Evolutionary conservation across 352 stramenopile species (phyloP).

Genomic region (Globisporangium megalacanthum): DNA sequence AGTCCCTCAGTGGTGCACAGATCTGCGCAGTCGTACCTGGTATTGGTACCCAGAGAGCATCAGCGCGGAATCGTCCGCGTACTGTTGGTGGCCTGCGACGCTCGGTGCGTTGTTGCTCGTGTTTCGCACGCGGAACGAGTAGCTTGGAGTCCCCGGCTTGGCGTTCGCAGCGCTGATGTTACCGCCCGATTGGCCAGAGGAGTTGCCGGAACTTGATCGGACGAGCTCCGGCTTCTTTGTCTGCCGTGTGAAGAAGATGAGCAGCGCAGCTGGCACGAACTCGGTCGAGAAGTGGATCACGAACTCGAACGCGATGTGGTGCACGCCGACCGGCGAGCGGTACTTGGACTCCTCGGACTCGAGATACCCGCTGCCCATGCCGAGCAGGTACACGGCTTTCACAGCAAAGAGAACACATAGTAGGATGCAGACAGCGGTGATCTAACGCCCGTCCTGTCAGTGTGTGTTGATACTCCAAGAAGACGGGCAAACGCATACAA

Average conservation of each 20-base stretch:
- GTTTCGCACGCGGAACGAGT: conserved; percentile 27
- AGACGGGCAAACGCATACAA: conserved; percentile 6
- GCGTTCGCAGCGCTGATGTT: conserved; percentile 20
- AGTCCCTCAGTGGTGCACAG: background rate
- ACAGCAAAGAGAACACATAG: conserved; percentile 62
- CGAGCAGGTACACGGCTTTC: conserved; percentile 64
- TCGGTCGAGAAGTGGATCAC: conserved; percentile 65
- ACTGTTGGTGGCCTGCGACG: conserved; percentile 16
- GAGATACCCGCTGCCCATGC: conserved; percentile 59
- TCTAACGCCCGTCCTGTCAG: conserved; percentile 21
- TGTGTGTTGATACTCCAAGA: background rate
- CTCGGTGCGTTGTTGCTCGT: conserved; percentile 22
- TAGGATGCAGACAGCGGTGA: conserved; percentile 69
- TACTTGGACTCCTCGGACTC: conserved; percentile 60
- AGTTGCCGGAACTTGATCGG: conserved; percentile 21
- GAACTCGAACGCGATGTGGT: conserved; percentile 73
- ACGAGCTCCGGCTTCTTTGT: conserved; percentile 17
- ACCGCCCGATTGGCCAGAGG: conserved; percentile 17
- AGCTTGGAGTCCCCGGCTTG: conserved; percentile 38
- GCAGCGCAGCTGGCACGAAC: conserved; percentile 59
- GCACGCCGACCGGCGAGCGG: conserved; percentile 49
- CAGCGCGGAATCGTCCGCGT: conserved; percentile 40
- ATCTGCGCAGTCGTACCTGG: conserved; percentile 28
- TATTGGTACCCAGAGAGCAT: conserved; percentile 67
- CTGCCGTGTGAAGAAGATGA: conserved; percentile 61